Percentiles rank a stretch among this genome's conserved stretches.
Evolutionary conservation across 306 rosid species (phyloP).

Genomic region (Fagus crenata): DNA sequence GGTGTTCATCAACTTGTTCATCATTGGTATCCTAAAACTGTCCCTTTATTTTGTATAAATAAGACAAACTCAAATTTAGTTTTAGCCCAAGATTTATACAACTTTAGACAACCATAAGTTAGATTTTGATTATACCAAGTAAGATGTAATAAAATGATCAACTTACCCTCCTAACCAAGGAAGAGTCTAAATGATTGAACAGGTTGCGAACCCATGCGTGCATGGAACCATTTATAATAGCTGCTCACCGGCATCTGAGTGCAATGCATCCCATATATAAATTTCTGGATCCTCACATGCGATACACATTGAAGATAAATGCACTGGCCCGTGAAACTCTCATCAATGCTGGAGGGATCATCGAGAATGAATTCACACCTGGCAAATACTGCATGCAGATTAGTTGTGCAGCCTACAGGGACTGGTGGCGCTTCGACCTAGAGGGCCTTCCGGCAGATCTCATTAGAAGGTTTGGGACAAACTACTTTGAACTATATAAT

Average conservation of each 20-base stretch:
- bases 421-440: conserved; percentile 43
- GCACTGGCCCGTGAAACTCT: conserved; percentile 36
- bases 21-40: conserved; percentile 30
- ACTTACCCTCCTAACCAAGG: conserved; percentile 2
- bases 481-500: neutral
- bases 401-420: conserved; percentile 33
- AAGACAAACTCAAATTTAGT: neutral
- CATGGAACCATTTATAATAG: conserved; percentile 44
- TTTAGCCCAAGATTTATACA: neutral
- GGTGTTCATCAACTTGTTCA: conserved; percentile 46
- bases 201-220: conserved; percentile 49
- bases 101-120: too few species aligned
- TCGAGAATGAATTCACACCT: conserved; percentile 34
- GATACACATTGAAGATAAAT: conserved; percentile 41
- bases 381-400: conserved; percentile 42
- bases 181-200: conserved; percentile 3
- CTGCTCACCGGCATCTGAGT: conserved; percentile 46
- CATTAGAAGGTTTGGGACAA: conserved; percentile 35
- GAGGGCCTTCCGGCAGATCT: conserved; percentile 46
- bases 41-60: too few species aligned
- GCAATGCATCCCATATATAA: conserved; percentile 51
- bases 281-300: conserved; percentile 43
- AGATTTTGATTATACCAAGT: too few species aligned
- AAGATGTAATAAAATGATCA: neutral
- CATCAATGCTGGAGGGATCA: conserved; percentile 34